Conservation (phyloP, 192 early-diverging fungal species). For the Dispira simplex region DNA sequence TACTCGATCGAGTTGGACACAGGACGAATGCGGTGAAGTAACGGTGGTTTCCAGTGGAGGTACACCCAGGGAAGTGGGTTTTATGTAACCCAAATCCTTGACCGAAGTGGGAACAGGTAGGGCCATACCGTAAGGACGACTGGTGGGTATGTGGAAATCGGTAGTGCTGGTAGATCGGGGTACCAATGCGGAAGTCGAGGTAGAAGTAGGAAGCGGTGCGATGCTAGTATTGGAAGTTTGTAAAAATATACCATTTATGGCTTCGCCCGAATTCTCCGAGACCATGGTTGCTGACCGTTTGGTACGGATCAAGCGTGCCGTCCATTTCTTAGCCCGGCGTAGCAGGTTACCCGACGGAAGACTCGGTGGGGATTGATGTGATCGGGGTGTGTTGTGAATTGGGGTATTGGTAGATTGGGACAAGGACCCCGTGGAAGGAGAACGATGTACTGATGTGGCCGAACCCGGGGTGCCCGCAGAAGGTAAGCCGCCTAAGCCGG, state of each 20-base stretch:
- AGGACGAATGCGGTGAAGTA: too few species aligned
- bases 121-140: too few species aligned
- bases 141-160: background rate
- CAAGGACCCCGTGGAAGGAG: slow-evolving; percentile 2
- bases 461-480: background rate
- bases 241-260: too few species aligned
- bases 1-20: too few species aligned
- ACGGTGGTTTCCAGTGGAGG: too few species aligned
- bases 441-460: background rate
- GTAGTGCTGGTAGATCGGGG: background rate
- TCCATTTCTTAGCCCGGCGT: background rate
- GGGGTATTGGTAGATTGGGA: background rate
- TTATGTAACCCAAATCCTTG: slow-evolving; percentile 1
- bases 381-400: background rate
- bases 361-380: background rate
- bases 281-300: background rate
- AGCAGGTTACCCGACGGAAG: background rate
- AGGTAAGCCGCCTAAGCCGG: background rate
- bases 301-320: background rate
- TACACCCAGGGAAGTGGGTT: slow-evolving; percentile 4
- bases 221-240: too few species aligned
- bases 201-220: too few species aligned
- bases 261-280: too few species aligned
- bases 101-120: background rate
- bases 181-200: too few species aligned